Percentiles rank a stretch among this genome's conserved stretches.
Conservation (phyloP, 2,329 filamentous ascomycete species). For the Escovopsis sp. region DNA sequence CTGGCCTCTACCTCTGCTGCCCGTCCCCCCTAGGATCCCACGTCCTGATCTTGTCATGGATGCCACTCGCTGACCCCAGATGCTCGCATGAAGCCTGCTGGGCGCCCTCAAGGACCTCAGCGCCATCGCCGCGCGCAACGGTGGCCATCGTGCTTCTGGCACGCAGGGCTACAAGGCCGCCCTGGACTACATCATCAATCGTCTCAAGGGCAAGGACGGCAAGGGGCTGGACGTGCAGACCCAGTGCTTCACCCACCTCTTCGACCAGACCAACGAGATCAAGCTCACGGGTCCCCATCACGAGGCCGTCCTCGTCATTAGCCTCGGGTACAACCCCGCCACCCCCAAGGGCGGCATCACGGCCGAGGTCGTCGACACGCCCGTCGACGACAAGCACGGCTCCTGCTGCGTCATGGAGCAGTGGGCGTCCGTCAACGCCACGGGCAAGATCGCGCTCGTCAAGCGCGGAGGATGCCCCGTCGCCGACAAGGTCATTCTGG, state of each 20-base stretch:
- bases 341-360: conserved; percentile 24
- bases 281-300: conserved; percentile 28
- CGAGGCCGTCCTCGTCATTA: conserved; percentile 25
- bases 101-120: conserved; percentile 38
- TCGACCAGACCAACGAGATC: conserved; percentile 26
- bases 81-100: conserved; percentile 25
- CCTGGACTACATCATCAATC: conserved; percentile 38
- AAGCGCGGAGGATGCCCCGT: conserved; percentile 29
- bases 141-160: conserved; percentile 45
- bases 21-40: too few species aligned
- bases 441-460: conserved; percentile 28
- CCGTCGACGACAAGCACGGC: conserved; percentile 20
- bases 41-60: too few species aligned
- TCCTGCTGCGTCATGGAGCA: conserved; percentile 25
- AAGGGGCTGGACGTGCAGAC: conserved; percentile 28
- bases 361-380: conserved; percentile 18
- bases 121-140: conserved; percentile 36
- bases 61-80: too few species aligned
- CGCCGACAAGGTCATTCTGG: conserved; percentile 25
- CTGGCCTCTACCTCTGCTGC: too few species aligned
- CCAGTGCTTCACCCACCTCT: conserved; percentile 32
- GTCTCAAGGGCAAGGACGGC: conserved; percentile 22
- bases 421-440: conserved; percentile 25
- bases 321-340: conserved; percentile 30
- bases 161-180: conserved; percentile 43